A percentile compares a stretch with the other conserved stretches of the same genome.
Evolutionary conservation across 176 grass and related monocot species (phyloP).

Genomic region (Eragrostis nindensis): DNA sequence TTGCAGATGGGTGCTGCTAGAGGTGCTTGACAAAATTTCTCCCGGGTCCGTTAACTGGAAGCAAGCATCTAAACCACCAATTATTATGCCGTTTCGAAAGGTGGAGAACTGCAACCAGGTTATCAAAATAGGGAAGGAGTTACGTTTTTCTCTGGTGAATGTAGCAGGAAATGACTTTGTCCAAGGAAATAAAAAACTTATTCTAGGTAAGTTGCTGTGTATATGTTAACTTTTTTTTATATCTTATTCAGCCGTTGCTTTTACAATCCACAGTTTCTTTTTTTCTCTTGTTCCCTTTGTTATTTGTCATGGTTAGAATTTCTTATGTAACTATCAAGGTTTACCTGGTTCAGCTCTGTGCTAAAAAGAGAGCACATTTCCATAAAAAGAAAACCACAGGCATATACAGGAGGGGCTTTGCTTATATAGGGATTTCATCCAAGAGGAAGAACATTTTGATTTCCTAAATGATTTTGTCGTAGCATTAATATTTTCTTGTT

Average conservation of each 20-base stretch:
- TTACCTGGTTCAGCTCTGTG: background rate
- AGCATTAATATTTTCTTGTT: constrained; percentile 2
- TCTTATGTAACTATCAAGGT: background rate
- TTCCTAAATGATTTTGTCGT: background rate
- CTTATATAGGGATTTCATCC: background rate
- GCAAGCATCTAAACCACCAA: constrained; percentile 90
- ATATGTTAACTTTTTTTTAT: background rate
- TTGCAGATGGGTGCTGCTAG: constrained; percentile 94
- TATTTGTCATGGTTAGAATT: background rate
- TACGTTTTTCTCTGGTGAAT: constrained; percentile 91
- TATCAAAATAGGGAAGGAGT: constrained; percentile 81
- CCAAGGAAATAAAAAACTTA: constrained; percentile 98
- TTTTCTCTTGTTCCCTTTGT: background rate
- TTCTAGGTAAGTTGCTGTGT: constrained; percentile 55
- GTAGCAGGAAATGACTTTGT: constrained; percentile 97
- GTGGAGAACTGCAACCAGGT: constrained; percentile 96
- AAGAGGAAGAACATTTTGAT: background rate
- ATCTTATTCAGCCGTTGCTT: background rate
- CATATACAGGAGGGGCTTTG: background rate
- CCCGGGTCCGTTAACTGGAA: constrained; percentile 89
- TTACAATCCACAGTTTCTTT: background rate
- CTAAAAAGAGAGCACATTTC: too few species aligned
- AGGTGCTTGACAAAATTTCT: constrained; percentile 96
- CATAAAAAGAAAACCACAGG: too few species aligned
- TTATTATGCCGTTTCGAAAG: constrained; percentile 98